phyloP scores from a whole-genome alignment of 768 basidiomycete genomes.

The Phanerochaete carnosa region DNA sequence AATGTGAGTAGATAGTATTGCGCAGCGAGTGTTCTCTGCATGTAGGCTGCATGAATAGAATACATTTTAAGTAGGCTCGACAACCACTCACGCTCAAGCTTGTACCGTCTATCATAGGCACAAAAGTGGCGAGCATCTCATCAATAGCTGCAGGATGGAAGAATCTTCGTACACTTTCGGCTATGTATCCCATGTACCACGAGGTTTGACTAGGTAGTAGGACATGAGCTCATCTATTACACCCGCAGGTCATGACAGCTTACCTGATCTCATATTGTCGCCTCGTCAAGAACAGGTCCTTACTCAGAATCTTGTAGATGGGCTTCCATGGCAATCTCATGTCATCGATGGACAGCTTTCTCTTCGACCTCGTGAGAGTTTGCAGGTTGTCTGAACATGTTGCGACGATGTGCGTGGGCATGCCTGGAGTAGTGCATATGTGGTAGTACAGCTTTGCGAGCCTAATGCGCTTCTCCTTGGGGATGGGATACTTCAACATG shows the following conservation, averaged over 20 bases:
- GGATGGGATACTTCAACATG: slow-evolving; percentile 84
- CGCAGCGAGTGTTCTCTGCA: slow-evolving; percentile 68
- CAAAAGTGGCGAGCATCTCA: slow-evolving; percentile 85
- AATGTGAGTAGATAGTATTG: slow-evolving; percentile 87
- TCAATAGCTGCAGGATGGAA: slow-evolving; percentile 85
- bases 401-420: slow-evolving; percentile 67
- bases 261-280: slow-evolving; percentile 79
- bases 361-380: slow-evolving; percentile 60
- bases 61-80: slow-evolving; percentile 4
- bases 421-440: slow-evolving; percentile 70
- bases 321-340: slow-evolving; percentile 82
- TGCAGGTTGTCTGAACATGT: slow-evolving; percentile 63
- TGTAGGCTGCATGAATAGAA: background rate
- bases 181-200: slow-evolving; percentile 74
- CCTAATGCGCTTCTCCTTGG: slow-evolving; percentile 69
- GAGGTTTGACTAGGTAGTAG: slow-evolving; percentile 54
- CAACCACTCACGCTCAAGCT: slow-evolving; percentile 58
- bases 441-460: slow-evolving; percentile 80
- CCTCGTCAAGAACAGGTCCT: slow-evolving; percentile 74
- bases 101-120: slow-evolving; percentile 75
- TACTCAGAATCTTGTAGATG: slow-evolving; percentile 64
- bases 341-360: slow-evolving; percentile 73
- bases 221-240: background rate
- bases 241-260: slow-evolving; percentile 21
- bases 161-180: slow-evolving; percentile 69